These are phyloP conservation scores for Magnusiomyces tetraspermus DNA, from an alignment of 1,139 yeast species.

Conservation along the genomic window DNA sequence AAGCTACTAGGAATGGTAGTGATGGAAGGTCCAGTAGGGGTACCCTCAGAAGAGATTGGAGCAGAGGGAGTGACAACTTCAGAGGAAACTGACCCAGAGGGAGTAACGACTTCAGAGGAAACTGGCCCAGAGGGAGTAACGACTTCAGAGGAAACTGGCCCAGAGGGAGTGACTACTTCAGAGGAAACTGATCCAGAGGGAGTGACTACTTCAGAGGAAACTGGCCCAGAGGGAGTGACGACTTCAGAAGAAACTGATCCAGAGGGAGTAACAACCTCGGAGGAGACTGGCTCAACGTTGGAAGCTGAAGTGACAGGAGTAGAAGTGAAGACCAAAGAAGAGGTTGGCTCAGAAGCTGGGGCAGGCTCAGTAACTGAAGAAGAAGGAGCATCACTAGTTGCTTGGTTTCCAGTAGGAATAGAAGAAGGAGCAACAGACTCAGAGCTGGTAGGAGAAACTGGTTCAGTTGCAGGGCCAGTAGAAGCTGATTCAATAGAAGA, in stretches of 20 bases:
- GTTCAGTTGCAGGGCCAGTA: neutral
- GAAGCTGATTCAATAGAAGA: neutral
- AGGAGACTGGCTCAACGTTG: neutral
- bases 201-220: neutral
- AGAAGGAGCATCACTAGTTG: too few relatives aligned
- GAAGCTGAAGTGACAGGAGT: neutral
- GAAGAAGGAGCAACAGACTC: neutral
- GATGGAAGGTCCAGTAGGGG: neutral
- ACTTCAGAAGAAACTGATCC: neutral
- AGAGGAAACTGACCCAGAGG: neutral
- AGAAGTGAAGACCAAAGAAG: neutral
- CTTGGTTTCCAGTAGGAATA: too few relatives aligned
- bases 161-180: too few relatives aligned
- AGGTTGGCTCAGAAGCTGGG: neutral
- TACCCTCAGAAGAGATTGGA: neutral
- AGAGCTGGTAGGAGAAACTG: neutral
- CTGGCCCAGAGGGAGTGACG: too few relatives aligned
- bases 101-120: neutral
- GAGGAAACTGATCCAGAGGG: neutral
- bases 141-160: neutral
- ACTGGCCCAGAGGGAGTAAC: neutral
- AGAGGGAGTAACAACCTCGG: neutral
- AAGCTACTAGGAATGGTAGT: neutral
- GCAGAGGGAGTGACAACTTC: neutral
- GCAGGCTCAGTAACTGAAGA: neutral